phyloP scores from a whole-genome alignment of 2,329 filamentous ascomycete species.

The Penicillium sp. region DNA sequence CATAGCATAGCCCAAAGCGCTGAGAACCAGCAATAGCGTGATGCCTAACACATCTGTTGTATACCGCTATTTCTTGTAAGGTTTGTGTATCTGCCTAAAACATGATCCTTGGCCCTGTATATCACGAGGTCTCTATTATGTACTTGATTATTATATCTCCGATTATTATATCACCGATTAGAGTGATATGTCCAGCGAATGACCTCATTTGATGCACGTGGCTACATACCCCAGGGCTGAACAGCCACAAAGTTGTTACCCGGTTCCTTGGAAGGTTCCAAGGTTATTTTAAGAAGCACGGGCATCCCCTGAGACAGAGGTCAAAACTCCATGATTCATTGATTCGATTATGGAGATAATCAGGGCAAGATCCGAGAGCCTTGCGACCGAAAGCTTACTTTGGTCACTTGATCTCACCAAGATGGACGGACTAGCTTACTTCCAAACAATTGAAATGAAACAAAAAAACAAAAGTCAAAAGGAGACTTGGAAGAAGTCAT shows the following conservation, averaged over 20 bases:
- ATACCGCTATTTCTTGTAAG: not conserved
- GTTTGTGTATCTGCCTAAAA: not conserved
- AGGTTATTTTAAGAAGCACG: not conserved
- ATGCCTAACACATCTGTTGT: not conserved
- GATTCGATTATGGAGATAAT: not conserved
- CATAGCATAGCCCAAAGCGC: not conserved
- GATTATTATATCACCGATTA: not conserved
- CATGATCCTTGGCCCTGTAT: not conserved
- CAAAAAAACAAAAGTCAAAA: not conserved
- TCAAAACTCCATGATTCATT: not conserved
- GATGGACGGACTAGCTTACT: not conserved
- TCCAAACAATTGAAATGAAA: not conserved
- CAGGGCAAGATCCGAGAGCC: constrained; percentile 1
- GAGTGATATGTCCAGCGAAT: not conserved
- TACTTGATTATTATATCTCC: not conserved
- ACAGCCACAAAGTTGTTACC: not conserved
- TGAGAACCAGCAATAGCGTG: not conserved
- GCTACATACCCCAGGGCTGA: not conserved
- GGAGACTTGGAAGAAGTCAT: not conserved
- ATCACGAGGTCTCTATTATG: not conserved
- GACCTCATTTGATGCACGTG: constrained; percentile 8
- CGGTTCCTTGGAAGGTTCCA: not conserved
- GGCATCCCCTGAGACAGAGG: not conserved
- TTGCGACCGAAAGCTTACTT: constrained; percentile 2
- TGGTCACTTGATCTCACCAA: constrained; percentile 4